Conservation (phyloP, 225 moss, liverwort and hornwort genomes). For the Pleurozium schreberi region DNA sequence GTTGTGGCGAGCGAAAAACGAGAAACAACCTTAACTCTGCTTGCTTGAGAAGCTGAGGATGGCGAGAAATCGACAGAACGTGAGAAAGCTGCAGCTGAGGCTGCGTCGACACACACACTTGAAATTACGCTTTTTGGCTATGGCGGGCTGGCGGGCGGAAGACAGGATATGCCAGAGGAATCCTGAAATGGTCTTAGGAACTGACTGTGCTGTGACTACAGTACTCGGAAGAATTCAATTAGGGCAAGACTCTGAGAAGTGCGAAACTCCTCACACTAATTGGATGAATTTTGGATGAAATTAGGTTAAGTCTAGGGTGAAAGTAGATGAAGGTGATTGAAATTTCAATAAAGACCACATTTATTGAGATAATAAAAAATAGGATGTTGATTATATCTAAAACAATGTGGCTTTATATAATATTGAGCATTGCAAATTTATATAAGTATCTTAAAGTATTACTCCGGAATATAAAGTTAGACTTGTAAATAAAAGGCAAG, state of each 20-base stretch:
- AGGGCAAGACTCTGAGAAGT: background rate
- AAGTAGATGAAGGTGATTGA: background rate
- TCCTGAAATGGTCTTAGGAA: background rate
- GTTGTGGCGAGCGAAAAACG: background rate
- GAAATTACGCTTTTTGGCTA: background rate
- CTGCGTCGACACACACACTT: background rate
- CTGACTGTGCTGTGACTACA: background rate
- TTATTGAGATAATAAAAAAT: background rate
- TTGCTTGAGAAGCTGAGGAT: background rate
- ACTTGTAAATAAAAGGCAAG: background rate
- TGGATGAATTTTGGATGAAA: background rate
- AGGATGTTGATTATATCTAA: too few relatives aligned
- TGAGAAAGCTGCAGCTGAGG: background rate
- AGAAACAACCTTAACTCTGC: background rate
- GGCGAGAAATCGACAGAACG: background rate
- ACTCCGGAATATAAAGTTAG: background rate
- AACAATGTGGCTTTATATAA: rapidly evolving
- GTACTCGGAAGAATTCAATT: background rate
- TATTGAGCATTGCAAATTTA: rapidly evolving
- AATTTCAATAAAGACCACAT: too few relatives aligned
- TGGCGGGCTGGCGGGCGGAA: background rate
- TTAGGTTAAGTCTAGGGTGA: too few relatives aligned
- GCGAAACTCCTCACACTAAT: background rate
- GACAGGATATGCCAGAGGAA: conserved; percentile 7
- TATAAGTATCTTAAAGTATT: background rate